Percentiles rank a stretch among this genome's conserved stretches.
phyloP scores from a whole-genome alignment of 305 asterid genomes.

The Fraxinus baroniana region DNA sequence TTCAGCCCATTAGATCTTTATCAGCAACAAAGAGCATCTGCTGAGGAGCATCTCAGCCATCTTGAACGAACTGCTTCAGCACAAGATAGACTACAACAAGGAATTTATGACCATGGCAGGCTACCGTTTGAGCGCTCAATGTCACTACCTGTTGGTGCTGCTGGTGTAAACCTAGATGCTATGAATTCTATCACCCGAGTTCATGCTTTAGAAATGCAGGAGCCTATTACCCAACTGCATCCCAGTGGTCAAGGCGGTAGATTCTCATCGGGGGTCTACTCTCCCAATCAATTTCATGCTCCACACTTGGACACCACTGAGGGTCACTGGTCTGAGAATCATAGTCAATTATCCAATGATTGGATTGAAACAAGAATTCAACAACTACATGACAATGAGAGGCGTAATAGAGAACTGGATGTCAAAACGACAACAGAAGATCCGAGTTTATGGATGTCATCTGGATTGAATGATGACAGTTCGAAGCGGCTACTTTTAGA shows the following conservation, averaged over 20 bases:
- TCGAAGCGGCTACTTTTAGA: conserved; percentile 95
- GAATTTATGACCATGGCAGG: conserved; percentile 62
- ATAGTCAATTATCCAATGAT: conserved; percentile 56
- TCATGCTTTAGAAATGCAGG: conserved; percentile 74
- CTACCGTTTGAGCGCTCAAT: conserved; percentile 63
- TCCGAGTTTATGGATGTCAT: conserved; percentile 88
- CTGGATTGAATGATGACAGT: conserved; percentile 81
- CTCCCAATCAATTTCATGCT: conserved; percentile 54
- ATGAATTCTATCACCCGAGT: conserved; percentile 56
- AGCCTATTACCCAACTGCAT: conserved; percentile 59
- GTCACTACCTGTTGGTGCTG: conserved; percentile 59
- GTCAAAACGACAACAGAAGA: conserved; percentile 60
- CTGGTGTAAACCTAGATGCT: conserved; percentile 55
- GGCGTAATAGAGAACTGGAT: conserved; percentile 66
- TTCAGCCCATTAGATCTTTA: conserved; percentile 59
- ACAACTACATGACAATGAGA: conserved; percentile 63
- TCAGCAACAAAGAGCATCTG: conserved; percentile 58
- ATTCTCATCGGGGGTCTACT: conserved; percentile 50
- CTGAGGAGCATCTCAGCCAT: conserved; percentile 70
- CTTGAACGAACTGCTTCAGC: conserved; percentile 60
- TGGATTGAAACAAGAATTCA: conserved; percentile 78
- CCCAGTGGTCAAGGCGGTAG: conserved; percentile 61
- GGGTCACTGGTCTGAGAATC: conserved; percentile 65
- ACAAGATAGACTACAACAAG: conserved; percentile 73
- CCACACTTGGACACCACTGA: conserved; percentile 53